Percentiles rank a stretch among this genome's conserved stretches.
Evolutionary conservation across 73 alveolate species (phyloP).

Genomic region (Breviolum minutum): DNA sequence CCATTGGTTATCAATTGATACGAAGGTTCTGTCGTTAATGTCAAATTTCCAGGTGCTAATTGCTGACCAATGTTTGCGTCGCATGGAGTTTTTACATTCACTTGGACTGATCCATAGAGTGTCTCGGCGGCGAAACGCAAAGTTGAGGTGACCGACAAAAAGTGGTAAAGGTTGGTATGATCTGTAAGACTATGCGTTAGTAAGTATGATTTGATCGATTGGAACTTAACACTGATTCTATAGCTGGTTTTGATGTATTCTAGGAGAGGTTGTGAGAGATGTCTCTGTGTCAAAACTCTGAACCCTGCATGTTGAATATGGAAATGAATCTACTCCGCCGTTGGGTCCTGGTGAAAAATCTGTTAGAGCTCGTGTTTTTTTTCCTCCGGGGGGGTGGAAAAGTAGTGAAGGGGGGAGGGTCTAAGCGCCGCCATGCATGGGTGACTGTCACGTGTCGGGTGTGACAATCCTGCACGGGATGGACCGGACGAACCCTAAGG

Average conservation of each 20-base stretch:
- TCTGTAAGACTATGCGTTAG: background rate
- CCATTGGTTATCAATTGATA: background rate
- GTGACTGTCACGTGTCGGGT: no score
- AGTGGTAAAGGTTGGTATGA: background rate
- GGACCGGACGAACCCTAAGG: background rate
- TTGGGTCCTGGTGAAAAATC: no score
- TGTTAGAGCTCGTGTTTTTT: no score
- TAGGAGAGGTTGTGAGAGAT: no score
- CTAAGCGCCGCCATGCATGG: no score
- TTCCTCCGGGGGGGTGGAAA: no score
- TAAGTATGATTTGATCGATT: background rate
- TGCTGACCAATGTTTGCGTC: conserved; percentile 50
- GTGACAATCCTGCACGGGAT: no score
- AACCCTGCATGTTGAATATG: no score
- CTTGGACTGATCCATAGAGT: conserved; percentile 78
- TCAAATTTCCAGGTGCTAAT: conserved; percentile 64
- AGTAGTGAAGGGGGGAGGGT: no score
- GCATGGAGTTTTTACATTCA: conserved; percentile 68
- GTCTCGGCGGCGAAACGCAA: background rate
- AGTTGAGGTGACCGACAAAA: background rate
- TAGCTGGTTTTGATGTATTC: no score
- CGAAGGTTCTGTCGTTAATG: background rate
- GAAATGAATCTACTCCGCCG: no score
- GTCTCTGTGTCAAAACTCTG: no score
- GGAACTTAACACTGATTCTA: background rate